These are phyloP conservation scores for Neltuma alba DNA, from an alignment of 306 rosid species.

Conservation along the genomic window DNA sequence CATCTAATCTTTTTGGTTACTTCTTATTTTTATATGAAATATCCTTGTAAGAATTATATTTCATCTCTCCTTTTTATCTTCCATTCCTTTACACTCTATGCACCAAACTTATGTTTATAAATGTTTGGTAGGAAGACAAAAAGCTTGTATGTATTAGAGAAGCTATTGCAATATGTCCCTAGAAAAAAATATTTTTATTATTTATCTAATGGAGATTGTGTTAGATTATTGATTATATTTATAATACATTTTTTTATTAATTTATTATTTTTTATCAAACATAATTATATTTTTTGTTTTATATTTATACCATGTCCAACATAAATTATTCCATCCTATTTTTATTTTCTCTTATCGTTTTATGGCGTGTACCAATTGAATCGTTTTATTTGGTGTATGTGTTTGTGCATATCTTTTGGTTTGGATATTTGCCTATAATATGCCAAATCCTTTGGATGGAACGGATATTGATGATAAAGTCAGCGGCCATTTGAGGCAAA, in stretches of 20 bases:
- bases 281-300: background rate
- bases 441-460: slow-evolving; percentile 22
- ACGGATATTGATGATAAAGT: background rate
- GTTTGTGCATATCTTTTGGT: background rate
- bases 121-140: background rate
- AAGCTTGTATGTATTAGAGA: background rate
- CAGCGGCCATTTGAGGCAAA: slow-evolving; percentile 28
- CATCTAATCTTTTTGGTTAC: no score
- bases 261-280: background rate
- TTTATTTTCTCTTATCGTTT: background rate
- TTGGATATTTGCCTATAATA: background rate
- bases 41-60: no score
- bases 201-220: background rate
- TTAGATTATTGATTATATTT: background rate
- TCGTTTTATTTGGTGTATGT: background rate
- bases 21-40: no score
- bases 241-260: background rate
- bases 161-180: no score
- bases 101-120: background rate
- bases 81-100: background rate
- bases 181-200: no score
- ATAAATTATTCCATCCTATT: background rate
- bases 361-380: background rate
- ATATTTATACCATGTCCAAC: background rate
- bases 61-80: background rate